Base-by-base conservation (phyloP, 1,284 basidiomycete species). In the Cutaneotrichosporon cyanovorans region DNA sequence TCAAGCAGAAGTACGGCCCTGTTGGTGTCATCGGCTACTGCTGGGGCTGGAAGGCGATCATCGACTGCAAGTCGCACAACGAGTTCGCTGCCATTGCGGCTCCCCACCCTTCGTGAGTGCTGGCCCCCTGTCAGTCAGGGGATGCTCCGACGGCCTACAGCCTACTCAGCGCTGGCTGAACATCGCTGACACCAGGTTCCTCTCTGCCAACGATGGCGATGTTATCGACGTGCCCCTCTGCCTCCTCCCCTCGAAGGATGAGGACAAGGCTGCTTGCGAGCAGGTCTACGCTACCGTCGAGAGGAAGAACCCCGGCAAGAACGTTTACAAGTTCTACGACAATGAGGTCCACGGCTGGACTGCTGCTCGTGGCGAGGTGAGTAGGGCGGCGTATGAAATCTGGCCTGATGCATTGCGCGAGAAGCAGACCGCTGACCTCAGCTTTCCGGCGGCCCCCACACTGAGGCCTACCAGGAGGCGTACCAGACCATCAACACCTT, bases 11-110 rank as follows among this genome's bases (percentile, higher is more conserved):
- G 15, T 57, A 58, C 21, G 33, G 53, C 15, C 69, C 64, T 48
- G 46, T 75, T 42, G 73, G 66, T 18, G 48, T 62, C 7, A 56
- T 69, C 42, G 74, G 74, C 23, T 69, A 60, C 62, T 76, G 74
- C 63, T 72, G 71, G 65, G 66, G 68, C 40, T 67, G 58, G 52
- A 69, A 70, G 57, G 59, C 57, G n/a, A 38, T 56, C 14, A 50
- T 61, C 4, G 30, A 46, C 6, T 43, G 55, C 22, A 53, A 59
- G 45, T 55, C 48, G 14, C 45, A 49, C 28, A 55, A 54, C 21
- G 46, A 53, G 11, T 57, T 63, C 35, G 53, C 58, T 10, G 65
- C 63, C 19, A 53, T 71, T 16, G 62, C 64, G n/a, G 48, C 55
- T 22, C 43, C 42, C 37, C 69, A 71, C 58, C 71, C 71, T 25